Evolutionary conservation across 768 basidiomycete species (phyloP).

Genomic region (Phaeotremella skinneri): DNA sequence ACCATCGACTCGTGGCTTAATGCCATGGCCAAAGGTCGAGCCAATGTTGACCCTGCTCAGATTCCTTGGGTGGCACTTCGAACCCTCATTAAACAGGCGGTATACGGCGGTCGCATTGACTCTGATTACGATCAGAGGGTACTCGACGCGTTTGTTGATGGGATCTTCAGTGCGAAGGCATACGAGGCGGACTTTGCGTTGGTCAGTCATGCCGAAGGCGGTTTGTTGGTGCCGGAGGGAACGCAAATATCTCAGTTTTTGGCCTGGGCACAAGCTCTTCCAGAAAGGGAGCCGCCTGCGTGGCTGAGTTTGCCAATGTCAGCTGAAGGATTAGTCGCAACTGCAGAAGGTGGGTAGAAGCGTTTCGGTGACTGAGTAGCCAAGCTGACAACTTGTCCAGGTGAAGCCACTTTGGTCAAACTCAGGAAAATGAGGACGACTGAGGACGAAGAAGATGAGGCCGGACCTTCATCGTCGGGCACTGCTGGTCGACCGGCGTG

Average conservation of each 20-base stretch:
- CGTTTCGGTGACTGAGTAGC: neutral
- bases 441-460: conserved; percentile 40
- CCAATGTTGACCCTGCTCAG: conserved; percentile 84
- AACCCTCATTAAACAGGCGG: conserved; percentile 88
- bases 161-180: conserved; percentile 77
- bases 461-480: conserved; percentile 2
- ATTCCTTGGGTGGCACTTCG: conserved; percentile 97
- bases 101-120: conserved; percentile 91
- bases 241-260: conserved; percentile 89
- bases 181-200: conserved; percentile 93
- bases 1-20: conserved; percentile 91
- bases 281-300: conserved; percentile 88
- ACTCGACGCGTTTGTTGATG: conserved; percentile 88
- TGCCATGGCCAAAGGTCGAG: conserved; percentile 73
- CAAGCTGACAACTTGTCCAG: conserved; percentile 19
- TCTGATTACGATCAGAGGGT: conserved; percentile 93
- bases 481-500: conserved; percentile 72
- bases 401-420: conserved; percentile 65
- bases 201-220: conserved; percentile 60
- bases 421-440: conserved; percentile 82
- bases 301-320: conserved; percentile 92
- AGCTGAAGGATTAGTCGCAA: conserved; percentile 86
- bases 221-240: conserved; percentile 78
- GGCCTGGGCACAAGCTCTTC: conserved; percentile 80
- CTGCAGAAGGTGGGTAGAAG: conserved; percentile 70